phyloP scores from a whole-genome alignment of 306 rosid genomes.

The Crataegus laevigata region DNA sequence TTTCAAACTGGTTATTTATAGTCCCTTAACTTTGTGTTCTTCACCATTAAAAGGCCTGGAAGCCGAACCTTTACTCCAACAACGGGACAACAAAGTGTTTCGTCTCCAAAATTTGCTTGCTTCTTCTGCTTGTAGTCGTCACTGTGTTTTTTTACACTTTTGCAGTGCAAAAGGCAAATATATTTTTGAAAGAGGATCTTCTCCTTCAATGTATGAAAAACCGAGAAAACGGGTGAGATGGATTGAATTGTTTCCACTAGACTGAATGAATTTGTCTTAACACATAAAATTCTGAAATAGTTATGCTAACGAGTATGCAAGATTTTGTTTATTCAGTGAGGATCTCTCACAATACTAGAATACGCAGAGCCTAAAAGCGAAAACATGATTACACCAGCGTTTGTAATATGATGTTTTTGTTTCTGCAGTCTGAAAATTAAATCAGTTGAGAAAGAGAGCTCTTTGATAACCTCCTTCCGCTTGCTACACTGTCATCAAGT shows the following conservation, averaged over 20 bases:
- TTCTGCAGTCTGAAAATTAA: neutral
- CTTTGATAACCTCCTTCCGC: neutral
- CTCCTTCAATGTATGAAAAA: neutral
- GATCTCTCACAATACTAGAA: no score
- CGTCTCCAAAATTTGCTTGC: neutral
- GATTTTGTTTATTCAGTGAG: no score
- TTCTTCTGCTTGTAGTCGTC: no score
- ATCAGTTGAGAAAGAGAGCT: neutral
- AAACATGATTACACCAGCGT: neutral
- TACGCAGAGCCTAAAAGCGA: neutral
- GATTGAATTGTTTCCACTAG: no score
- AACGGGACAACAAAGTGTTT: neutral
- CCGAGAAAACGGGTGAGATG: no score
- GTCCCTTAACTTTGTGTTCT: neutral
- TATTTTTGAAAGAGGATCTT: neutral
- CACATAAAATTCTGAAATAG: no score
- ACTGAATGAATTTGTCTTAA: no score
- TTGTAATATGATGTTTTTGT: neutral
- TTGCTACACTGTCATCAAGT: slow-evolving; percentile 11
- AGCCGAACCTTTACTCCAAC: no score
- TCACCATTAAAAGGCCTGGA: neutral
- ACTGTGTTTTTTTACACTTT: neutral
- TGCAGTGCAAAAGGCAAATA: neutral
- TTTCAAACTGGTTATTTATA: neutral
- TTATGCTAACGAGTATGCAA: no score